Conservation (phyloP, 768 basidiomycete species). For the Favolaschia claudopus region DNA sequence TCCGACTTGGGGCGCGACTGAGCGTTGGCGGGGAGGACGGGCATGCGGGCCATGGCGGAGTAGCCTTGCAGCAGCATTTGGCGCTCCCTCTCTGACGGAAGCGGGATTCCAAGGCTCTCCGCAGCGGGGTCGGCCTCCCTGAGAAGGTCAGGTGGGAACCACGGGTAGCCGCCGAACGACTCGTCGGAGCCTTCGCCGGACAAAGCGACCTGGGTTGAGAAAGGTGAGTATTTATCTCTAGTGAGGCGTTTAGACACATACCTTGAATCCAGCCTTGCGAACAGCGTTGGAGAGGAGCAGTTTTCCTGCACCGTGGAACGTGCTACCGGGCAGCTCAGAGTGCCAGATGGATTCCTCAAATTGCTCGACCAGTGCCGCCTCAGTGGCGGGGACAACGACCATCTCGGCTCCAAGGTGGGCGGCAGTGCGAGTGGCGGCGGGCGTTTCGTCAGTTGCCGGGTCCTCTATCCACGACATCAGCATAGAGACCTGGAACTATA, state of each 20-base stretch:
- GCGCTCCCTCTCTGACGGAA: constrained; percentile 5
- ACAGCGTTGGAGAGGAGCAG: constrained; percentile 12
- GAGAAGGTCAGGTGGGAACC: constrained; percentile 7
- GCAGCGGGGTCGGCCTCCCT: not conserved
- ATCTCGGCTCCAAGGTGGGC: constrained; percentile 9
- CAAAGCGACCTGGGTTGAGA: not conserved
- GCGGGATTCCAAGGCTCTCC: not conserved
- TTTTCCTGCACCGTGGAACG: constrained; percentile 21
- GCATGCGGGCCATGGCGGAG: not conserved
- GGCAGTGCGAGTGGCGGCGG: constrained; percentile 16
- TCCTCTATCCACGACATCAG: not conserved
- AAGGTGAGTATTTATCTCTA: not conserved
- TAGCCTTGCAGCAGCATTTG: not conserved
- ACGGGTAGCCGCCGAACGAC: constrained; percentile 10
- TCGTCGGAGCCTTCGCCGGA: constrained; percentile 18
- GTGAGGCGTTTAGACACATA: no score
- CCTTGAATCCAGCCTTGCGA: constrained; percentile 23
- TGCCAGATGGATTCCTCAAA: constrained; percentile 22
- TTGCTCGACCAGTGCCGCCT: constrained; percentile 5
- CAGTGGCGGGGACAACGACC: constrained; percentile 2
- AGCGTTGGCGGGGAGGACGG: not conserved
- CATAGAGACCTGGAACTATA: not conserved
- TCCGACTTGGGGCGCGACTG: not conserved
- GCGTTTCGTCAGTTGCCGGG: constrained; percentile 7
- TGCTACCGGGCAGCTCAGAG: constrained; percentile 9